Conservation (phyloP, 805 yeast genomes). For the Saccharomycopsis vini region DNA sequence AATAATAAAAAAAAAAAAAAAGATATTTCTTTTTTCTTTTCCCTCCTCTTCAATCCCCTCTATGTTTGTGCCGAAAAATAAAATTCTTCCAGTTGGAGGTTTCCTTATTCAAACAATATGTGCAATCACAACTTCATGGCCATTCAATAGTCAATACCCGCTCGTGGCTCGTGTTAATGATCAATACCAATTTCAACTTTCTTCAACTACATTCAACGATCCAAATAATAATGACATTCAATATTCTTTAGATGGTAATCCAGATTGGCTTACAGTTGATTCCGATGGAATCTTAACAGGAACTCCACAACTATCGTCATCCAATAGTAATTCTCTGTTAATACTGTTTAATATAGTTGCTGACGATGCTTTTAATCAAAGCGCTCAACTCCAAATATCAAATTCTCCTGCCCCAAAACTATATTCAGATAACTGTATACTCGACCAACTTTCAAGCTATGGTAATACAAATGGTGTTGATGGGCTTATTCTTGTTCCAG, state of each 20-base stretch:
- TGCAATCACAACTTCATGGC: too few species aligned
- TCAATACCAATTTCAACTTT: constrained; percentile 54
- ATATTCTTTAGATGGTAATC: constrained; percentile 37
- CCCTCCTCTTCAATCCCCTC: too few species aligned
- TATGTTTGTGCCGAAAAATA: too few species aligned
- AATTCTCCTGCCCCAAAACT: constrained; percentile 45
- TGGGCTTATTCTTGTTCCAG: constrained; percentile 68
- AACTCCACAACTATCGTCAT: constrained; percentile 38
- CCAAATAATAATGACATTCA: constrained; percentile 21
- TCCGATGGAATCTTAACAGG: constrained; percentile 55
- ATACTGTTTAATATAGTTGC: constrained; percentile 49
- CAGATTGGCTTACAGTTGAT: constrained; percentile 77
- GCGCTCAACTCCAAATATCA: constrained; percentile 52
- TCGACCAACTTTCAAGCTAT: constrained; percentile 45
- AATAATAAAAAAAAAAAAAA: too few species aligned
- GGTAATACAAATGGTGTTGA: constrained; percentile 73
- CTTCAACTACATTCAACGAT: constrained; percentile 53
- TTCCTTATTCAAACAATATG: too few species aligned
- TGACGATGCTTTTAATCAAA: constrained; percentile 38
- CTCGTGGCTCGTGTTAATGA: constrained; percentile 71
- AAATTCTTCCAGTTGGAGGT: too few species aligned
- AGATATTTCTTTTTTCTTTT: too few species aligned
- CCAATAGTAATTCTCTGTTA: background rate
- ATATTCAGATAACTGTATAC: constrained; percentile 33
- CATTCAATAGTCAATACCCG: constrained; percentile 78